These are phyloP conservation scores for Petrea volubilis DNA, from an alignment of 257 asterid genomes.

Conservation along the genomic window DNA sequence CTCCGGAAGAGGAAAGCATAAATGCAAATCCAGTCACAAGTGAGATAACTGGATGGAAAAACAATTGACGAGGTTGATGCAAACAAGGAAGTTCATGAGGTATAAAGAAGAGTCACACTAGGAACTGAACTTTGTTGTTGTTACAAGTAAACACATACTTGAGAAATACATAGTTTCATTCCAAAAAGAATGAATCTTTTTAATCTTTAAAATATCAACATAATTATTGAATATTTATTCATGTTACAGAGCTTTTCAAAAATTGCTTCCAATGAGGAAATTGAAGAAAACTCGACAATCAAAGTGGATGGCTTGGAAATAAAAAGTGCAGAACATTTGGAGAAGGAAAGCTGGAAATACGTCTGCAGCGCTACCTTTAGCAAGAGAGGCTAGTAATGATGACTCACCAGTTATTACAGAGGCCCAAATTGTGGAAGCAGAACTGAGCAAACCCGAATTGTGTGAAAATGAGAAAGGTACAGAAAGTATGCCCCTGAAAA, in stretches of 20 bases:
- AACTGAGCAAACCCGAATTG: constrained; percentile 3
- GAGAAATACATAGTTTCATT: constrained; percentile 4
- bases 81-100: constrained; percentile 26
- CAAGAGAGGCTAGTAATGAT: constrained; percentile 12
- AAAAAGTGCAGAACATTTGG: constrained; percentile 9
- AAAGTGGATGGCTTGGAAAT: constrained; percentile 15
- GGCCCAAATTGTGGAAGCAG: constrained; percentile 12
- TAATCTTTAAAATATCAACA: not conserved
- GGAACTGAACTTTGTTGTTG: not conserved
- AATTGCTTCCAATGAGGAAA: constrained; percentile 23
- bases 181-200: too few species aligned
- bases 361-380: constrained; percentile 16
- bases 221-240: not conserved
- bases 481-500: not conserved
- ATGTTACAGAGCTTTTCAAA: constrained; percentile 24
- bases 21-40: constrained; percentile 6
- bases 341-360: constrained; percentile 14
- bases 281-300: constrained; percentile 11
- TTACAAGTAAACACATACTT: not conserved
- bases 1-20: constrained; percentile 15
- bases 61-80: constrained; percentile 9
- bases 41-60: constrained; percentile 2
- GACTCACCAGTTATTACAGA: constrained; percentile 13
- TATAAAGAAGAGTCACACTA: constrained; percentile 13
- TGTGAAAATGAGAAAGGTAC: constrained; percentile 16